A percentile compares a stretch with the other conserved stretches of the same genome.
phyloP scores from a whole-genome alignment of 2,329 filamentous ascomycete genomes.

The Epichloe bromicola region DNA sequence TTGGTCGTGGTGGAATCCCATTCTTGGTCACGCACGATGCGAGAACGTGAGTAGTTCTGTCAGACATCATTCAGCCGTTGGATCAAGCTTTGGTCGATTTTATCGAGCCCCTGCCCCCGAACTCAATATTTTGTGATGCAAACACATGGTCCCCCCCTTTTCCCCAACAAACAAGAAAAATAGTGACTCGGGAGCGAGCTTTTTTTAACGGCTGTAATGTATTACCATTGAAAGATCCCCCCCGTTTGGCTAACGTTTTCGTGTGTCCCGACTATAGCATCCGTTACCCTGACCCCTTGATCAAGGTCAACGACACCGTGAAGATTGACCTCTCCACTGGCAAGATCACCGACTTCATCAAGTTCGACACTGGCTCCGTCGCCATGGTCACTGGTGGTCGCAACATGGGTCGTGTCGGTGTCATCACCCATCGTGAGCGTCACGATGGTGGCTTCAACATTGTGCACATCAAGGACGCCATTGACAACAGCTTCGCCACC shows the following conservation, averaged over 20 bases:
- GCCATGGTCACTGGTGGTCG: slow-evolving; percentile 99
- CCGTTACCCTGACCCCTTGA: slow-evolving; percentile 94
- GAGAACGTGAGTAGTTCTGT: slow-evolving; percentile 92
- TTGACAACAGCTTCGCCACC: slow-evolving; percentile 99
- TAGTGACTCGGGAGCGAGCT: neutral
- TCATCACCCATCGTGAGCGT: slow-evolving; percentile 99
- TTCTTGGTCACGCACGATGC: slow-evolving; percentile 99
- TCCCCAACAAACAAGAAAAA: neutral
- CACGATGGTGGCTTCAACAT: slow-evolving; percentile 99
- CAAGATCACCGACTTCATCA: slow-evolving; percentile 97
- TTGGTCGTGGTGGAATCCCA: slow-evolving; percentile 99
- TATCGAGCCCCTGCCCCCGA: slow-evolving; percentile 12
- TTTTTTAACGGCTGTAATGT: slow-evolving; percentile 44
- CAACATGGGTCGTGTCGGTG: slow-evolving; percentile 99
- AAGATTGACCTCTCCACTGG: slow-evolving; percentile 96
- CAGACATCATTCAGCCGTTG: slow-evolving; percentile 99
- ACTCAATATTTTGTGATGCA: slow-evolving; percentile 6
- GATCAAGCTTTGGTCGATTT: slow-evolving; percentile 89
- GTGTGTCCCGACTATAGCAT: slow-evolving; percentile 48
- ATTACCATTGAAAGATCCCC: slow-evolving; percentile 24
- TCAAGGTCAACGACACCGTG: slow-evolving; percentile 99
- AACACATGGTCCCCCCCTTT: neutral
- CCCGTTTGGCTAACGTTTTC: slow-evolving; percentile 21
- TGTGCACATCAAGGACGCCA: slow-evolving; percentile 98
- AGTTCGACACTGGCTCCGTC: slow-evolving; percentile 96